phyloP scores from a whole-genome alignment of 441 rosid species.

The Macaranga tanarius region DNA sequence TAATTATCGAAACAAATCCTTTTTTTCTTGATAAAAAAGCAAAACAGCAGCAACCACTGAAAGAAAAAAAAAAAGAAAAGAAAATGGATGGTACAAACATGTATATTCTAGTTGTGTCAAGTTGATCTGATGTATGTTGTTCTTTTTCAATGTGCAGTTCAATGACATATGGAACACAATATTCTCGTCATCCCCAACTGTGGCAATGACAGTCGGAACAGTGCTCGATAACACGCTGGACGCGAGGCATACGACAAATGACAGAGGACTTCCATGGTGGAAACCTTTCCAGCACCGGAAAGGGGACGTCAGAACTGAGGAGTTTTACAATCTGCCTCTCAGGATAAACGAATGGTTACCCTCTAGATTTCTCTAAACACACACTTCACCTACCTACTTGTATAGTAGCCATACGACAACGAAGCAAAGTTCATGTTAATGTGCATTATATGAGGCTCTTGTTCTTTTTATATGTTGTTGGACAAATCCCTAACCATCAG shows the following conservation, averaged over 20 bases:
- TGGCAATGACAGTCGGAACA: slow-evolving; percentile 65
- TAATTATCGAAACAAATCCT: background rate
- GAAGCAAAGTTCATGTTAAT: slow-evolving; percentile 28
- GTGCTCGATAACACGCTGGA: slow-evolving; percentile 82
- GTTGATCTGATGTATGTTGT: background rate
- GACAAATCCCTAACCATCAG: background rate
- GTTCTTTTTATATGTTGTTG: background rate
- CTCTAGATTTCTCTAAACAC: slow-evolving; percentile 50
- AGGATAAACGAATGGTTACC: slow-evolving; percentile 60
- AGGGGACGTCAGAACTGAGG: slow-evolving; percentile 67
- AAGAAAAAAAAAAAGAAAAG: too few relatives aligned
- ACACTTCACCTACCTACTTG: slow-evolving; percentile 9
- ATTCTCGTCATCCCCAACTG: slow-evolving; percentile 80
- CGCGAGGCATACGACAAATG: slow-evolving; percentile 32
- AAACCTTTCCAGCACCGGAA: slow-evolving; percentile 67
- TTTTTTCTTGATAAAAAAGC: background rate
- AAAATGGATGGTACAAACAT: background rate
- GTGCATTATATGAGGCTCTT: slow-evolving; percentile 16
- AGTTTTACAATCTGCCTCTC: slow-evolving; percentile 70
- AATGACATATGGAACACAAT: slow-evolving; percentile 80
- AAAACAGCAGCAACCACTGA: background rate
- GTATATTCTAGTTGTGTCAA: background rate
- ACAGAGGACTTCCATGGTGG: slow-evolving; percentile 91
- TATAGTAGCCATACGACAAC: slow-evolving; percentile 17
- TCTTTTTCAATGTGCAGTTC: slow-evolving; percentile 52